Percentiles rank a stretch among this genome's conserved stretches.
phyloP scores from a whole-genome alignment of 257 asterid genomes.

The Solanum dulcamara region DNA sequence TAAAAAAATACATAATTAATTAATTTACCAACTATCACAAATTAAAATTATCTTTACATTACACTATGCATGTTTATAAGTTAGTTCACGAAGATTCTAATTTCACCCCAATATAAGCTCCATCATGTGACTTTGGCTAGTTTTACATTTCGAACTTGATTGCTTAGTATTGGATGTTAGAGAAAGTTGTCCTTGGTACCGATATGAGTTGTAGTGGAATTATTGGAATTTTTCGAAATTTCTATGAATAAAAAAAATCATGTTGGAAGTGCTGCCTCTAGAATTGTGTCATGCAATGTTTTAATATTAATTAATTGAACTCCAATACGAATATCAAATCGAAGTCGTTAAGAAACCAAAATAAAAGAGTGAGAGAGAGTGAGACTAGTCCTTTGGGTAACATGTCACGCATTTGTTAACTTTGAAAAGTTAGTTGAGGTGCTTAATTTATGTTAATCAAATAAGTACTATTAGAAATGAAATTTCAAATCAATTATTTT shows the following conservation, averaged over 20 bases:
- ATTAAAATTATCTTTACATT: not conserved
- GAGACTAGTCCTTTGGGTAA: not conserved
- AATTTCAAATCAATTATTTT: not conserved
- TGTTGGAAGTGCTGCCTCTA: too few species aligned
- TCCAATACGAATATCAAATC: not conserved
- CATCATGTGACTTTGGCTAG: not conserved
- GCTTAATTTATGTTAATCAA: not conserved
- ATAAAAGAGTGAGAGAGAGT: not conserved
- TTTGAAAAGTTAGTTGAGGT: not conserved
- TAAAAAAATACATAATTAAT: not conserved
- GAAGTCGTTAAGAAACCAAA: too few species aligned
- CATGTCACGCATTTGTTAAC: not conserved
- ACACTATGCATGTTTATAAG: not conserved
- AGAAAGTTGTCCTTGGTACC: not conserved
- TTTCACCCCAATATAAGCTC: not conserved
- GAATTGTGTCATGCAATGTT: too few species aligned
- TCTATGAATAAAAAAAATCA: too few species aligned
- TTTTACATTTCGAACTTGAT: not conserved
- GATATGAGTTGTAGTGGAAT: not conserved
- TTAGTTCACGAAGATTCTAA: not conserved
- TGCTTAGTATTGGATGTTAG: not conserved
- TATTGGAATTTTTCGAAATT: too few species aligned
- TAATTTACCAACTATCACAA: not conserved
- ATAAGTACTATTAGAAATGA: not conserved
- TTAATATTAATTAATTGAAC: not conserved